These are phyloP conservation scores for Sporothrix humicola DNA, from an alignment of 2,329 filamentous ascomycete genomes.

Conservation along the genomic window DNA sequence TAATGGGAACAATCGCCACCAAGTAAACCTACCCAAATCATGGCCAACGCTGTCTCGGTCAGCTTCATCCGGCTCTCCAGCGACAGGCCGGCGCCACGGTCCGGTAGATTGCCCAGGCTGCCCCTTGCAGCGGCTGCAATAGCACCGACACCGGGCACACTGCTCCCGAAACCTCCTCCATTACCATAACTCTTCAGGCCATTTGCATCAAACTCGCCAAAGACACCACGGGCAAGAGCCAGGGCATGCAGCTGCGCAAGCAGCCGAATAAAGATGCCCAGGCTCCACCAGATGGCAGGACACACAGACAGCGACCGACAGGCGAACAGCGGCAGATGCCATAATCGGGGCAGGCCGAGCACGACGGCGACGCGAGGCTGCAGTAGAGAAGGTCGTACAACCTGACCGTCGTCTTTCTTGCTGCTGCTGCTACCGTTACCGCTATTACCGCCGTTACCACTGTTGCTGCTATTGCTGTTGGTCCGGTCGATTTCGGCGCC, in stretches of 20 bases:
- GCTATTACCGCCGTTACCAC: not conserved
- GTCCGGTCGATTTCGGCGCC: constrained; percentile 11
- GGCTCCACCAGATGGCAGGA: constrained; percentile 73
- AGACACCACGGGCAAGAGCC: constrained; percentile 36
- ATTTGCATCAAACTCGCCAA: constrained; percentile 29
- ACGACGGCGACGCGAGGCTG: constrained; percentile 81
- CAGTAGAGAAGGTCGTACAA: constrained; percentile 54
- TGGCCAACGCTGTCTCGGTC: constrained; percentile 72
- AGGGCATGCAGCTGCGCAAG: constrained; percentile 63
- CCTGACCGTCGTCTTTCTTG: constrained; percentile 27
- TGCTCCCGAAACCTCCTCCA: not conserved
- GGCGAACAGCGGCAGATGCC: constrained; percentile 75
- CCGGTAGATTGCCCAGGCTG: constrained; percentile 10
- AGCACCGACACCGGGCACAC: constrained; percentile 43
- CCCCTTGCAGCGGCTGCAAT: constrained; percentile 31
- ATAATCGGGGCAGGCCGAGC: constrained; percentile 72
- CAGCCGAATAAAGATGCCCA: constrained; percentile 71
- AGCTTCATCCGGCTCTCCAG: constrained; percentile 59
- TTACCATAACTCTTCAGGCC: constrained; percentile 43
- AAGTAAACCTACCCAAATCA: constrained; percentile 66
- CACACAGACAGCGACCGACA: constrained; percentile 74
- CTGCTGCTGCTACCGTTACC: not conserved
- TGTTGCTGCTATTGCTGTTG: constrained; percentile 24
- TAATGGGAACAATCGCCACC: not conserved
- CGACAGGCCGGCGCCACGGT: constrained; percentile 35